Conservation (phyloP, 2,329 filamentous ascomycete genomes). For the Calonectria pauciramosa region DNA sequence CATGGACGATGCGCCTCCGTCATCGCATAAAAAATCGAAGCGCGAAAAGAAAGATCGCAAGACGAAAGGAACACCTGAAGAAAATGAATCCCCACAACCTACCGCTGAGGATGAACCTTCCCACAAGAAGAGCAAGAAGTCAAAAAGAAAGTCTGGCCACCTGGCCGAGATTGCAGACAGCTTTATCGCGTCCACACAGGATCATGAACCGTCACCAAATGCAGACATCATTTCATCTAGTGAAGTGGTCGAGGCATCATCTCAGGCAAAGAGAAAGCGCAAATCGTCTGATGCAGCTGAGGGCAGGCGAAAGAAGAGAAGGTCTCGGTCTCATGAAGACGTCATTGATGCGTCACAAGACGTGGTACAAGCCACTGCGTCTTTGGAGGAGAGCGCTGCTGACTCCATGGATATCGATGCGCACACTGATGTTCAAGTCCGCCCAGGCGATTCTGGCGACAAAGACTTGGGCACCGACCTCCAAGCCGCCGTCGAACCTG, state of each 20-base stretch:
- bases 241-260: constrained; percentile 33
- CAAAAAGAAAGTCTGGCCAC: constrained; percentile 41
- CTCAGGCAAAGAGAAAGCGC: constrained; percentile 51
- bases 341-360: constrained; percentile 38
- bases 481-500: constrained; percentile 23
- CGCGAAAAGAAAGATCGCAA: constrained; percentile 51
- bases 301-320: constrained; percentile 52
- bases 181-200: constrained; percentile 23
- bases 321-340: constrained; percentile 41
- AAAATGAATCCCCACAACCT: constrained; percentile 33
- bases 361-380: constrained; percentile 40
- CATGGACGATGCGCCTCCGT: constrained; percentile 44
- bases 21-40: constrained; percentile 46
- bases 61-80: constrained; percentile 37
- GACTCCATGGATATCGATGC: constrained; percentile 45
- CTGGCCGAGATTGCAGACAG: constrained; percentile 40
- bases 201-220: constrained; percentile 27
- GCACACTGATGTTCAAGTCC: constrained; percentile 20
- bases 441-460: constrained; percentile 21
- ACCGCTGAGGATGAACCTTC: constrained; percentile 34
- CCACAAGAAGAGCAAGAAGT: constrained; percentile 45
- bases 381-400: constrained; percentile 44
- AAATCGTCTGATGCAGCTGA: constrained; percentile 48
- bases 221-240: constrained; percentile 31
- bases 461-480: constrained; percentile 26